Base-by-base conservation (phyloP, 2,329 filamentous ascomycete species). In the Fusarium duplospermum region DNA sequence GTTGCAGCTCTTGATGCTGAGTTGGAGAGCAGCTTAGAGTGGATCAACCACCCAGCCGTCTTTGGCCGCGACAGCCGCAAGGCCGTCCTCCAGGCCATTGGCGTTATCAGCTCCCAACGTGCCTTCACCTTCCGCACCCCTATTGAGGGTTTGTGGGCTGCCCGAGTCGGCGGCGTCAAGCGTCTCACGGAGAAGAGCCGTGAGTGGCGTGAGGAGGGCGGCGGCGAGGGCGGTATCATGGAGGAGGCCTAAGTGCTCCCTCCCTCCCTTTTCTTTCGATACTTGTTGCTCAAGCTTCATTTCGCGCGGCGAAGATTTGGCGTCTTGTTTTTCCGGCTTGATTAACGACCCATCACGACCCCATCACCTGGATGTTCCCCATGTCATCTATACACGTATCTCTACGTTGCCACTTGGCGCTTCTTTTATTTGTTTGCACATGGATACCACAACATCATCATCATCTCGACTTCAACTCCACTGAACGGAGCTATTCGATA, bases 1-100 rank as follows among this genome's bases (percentile, higher is more conserved):
- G 96, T 98, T 78, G 87, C 91, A 27, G 95, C 96, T 3, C 90
- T 99, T 20, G 96, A 99, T 81, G 90, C 93, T 1, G 96, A 99
- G 82, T 89, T 99, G 36, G 94, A 98, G 81, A 90, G 93, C 36
- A 94, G 93, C 60, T 86, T 99, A 18, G 96, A 99, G 83, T 99
- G 96, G 96, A 98, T 99, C 83, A 95, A 93, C 80, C 96, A 99
- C 80, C 96, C 96, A 2, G 95, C 95, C 2, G 94, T 98, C 3
- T 99, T 99, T 81, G 93, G 93, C 10, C 91, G 96, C 40, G 96
- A 99, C 81, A 96, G 94, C 67, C 92, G 96, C 78, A 99, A 99
- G 86, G 94, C 96, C 6, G 95, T 99, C 3, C 87, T 99, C 27
- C 96, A 99, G 82, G 94, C 95, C 18, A 98, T 99, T 75, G 96